These are phyloP conservation scores for Salisapilia sapeloensis DNA, from an alignment of 352 stramenopile genomes.

Conservation along the genomic window DNA sequence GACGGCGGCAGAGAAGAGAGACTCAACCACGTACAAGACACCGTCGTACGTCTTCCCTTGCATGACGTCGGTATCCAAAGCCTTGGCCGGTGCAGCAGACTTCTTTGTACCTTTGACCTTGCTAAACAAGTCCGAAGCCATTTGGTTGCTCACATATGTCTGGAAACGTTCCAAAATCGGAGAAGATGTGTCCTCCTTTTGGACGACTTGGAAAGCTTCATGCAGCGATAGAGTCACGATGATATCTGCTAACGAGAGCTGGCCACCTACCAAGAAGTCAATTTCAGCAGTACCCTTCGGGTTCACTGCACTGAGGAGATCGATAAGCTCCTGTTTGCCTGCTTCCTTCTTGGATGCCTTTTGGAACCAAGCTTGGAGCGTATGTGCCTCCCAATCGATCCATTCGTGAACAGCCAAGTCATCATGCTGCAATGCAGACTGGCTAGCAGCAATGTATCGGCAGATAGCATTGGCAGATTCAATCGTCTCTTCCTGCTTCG, in stretches of 20 bases:
- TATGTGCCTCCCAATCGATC: constrained; percentile 63
- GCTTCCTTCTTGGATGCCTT: constrained; percentile 25
- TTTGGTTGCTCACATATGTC: constrained; percentile 51
- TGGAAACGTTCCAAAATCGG: constrained; percentile 35
- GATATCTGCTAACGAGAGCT: constrained; percentile 54
- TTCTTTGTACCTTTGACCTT: constrained; percentile 25
- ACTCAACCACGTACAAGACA: constrained; percentile 54
- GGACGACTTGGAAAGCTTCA: constrained; percentile 31
- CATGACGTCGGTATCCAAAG: constrained; percentile 25
- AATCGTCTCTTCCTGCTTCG: constrained; percentile 14
- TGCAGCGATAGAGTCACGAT: constrained; percentile 64
- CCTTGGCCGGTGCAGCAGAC: constrained; percentile 19
- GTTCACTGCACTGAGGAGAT: constrained; percentile 14
- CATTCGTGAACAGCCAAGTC: constrained; percentile 71
- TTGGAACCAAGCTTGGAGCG: constrained; percentile 34
- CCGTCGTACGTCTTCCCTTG: constrained; percentile 57
- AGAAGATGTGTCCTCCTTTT: constrained; percentile 17
- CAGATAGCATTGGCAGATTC: constrained; percentile 69
- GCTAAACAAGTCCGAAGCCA: constrained; percentile 20
- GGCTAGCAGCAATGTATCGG: constrained; percentile 34
- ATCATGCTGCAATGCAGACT: constrained; percentile 29
- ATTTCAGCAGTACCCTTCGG: constrained; percentile 17
- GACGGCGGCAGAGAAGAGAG: constrained; percentile 56
- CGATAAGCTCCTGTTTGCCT: constrained; percentile 4
- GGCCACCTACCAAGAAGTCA: constrained; percentile 42